Base-by-base conservation (phyloP, 495 filamentous ascomycete genomes). In the Penicillium bialowiezense region DNA sequence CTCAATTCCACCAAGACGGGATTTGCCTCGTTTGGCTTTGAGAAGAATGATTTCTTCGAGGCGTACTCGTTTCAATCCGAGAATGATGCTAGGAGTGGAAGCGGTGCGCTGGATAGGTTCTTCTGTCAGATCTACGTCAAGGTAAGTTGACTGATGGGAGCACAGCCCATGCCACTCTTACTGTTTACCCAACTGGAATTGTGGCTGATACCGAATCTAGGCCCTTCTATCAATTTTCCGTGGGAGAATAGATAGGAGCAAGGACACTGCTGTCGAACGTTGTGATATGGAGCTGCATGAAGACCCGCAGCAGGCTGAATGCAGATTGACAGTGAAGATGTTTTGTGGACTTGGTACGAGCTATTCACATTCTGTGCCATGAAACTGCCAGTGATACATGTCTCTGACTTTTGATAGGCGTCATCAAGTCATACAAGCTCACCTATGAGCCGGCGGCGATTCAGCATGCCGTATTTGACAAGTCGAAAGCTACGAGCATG, bases 1-100 rank as follows among this genome's bases (percentile, higher is more conserved):
- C 73, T 98, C 32, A 98, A 97, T 68, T 79, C 84, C n/a, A 89
- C 91, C 13, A 95, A 95, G 62, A 95, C 93, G 17, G 90, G 90
- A 33, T 96, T 96, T 70, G 83, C 87, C 0, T 89, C 88, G 13
- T 88, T 96, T 56, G 79, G 79, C 10, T 82, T 96, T 31, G 81
- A 86, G 40, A 77, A 77, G 20, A 76, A 74, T 46, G 70, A 72
- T n/a, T 98, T 97, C 70, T 98, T 97, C 61, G 80, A 87, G 19
- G 77, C 75, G 18, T 98, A 96, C 64, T 55, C 60, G 1, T 75
- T 75, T 34, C 55, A 49, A 9, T 19, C 59, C 2, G 40, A 35
- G 0, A 40, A 24, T 18, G 51, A 39, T 42, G 43, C 34, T 29
- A 47, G 50, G 7, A 44, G 40, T 29, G 54, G 59, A 28, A 59